Evolutionary conservation across 108 stramenopile genomes (phyloP).

Genomic region (Cyclotella atomus): DNA sequence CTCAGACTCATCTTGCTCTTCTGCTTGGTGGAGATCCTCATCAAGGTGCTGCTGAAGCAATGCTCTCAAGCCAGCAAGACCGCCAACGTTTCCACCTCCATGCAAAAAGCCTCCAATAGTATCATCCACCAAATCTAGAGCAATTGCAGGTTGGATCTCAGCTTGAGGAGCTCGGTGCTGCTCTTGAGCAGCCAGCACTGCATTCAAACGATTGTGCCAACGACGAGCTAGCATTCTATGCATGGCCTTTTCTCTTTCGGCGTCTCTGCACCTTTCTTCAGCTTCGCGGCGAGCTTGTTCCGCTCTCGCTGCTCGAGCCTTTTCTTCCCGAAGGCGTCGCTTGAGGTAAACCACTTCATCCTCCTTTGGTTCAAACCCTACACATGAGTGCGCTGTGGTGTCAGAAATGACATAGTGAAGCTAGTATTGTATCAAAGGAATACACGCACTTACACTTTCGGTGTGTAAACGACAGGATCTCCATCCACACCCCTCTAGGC

Average conservation of each 20-base stretch:
- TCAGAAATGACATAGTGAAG: neutral
- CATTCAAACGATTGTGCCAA: conserved; percentile 68
- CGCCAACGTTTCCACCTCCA: conserved; percentile 10
- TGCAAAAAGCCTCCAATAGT: conserved; percentile 21
- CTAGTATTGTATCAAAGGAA: neutral
- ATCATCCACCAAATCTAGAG: conserved; percentile 25
- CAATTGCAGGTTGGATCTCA: conserved; percentile 18
- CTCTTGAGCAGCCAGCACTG: conserved; percentile 34
- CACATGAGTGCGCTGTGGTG: neutral
- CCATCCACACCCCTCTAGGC: conserved; percentile 77
- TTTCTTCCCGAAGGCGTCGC: conserved; percentile 68
- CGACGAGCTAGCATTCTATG: conserved; percentile 68
- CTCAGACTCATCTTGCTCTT: conserved; percentile 40
- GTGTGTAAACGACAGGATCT: conserved; percentile 82
- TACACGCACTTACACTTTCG: conserved; percentile 65
- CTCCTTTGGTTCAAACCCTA: conserved; percentile 79
- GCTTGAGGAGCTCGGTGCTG: conserved; percentile 9
- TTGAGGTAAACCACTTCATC: conserved; percentile 67
- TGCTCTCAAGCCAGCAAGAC: conserved; percentile 24
- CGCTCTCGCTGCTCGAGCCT: conserved; percentile 56
- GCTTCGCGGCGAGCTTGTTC: conserved; percentile 64
- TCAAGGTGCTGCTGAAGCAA: conserved; percentile 39
- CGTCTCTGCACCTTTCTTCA: conserved; percentile 52
- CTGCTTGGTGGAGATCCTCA: conserved; percentile 18
- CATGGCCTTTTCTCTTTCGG: conserved; percentile 65